Evolutionary conservation across 164 flowering plant genomes (phyloP), one percentile per base, ranked within the genome.

Genomic region (Buxus sempervirens): DNA sequence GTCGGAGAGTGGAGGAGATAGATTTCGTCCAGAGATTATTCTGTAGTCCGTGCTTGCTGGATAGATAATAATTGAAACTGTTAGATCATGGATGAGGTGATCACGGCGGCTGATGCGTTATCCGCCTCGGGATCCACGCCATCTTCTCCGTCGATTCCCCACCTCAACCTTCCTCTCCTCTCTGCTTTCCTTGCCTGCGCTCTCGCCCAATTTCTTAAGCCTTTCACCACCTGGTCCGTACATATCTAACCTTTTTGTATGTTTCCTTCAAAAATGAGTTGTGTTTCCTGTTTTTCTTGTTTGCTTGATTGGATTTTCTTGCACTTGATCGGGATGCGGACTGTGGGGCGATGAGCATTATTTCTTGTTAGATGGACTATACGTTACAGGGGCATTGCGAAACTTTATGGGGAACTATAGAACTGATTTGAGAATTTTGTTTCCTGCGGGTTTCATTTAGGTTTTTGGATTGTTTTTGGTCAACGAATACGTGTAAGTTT

Each of bases 171-270:
- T 58, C 92, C 96, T 70, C 90, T 90, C 63, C 71, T 90, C 76
- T 80, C 92, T 9, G 91, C 96, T 20, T 82, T 93, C 68, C 83
- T 93, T 63, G 84, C 93, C 61, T 84, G 84, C 70, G 79, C 93
- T 60, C 70, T 90, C 60, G 98, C 95, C 68, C 96, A 93, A 75
- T 85, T 93, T 72, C 90, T 90, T 76, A 93, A 93, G 81, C 71
- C 83, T 78, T 85, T 93, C 85, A 86, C 90, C 60, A 80, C 86
- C 72, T 86, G 98, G 97, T 90, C 48, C 45, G 60, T 74, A 25
- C 18, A 21, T n/a, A 42, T 66, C 71, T 21, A 48, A 58, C 19
- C 42, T 42, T 48, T 54, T 23, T 32, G 3, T 32, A 7, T 32
- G 38, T 32, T 32, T 32, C 38, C 7, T 32, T 32, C 7, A 32